Evolutionary conservation across 2,329 filamentous ascomycete genomes (phyloP), one percentile per base, ranked within the genome.

Genomic region (Dactylellina cionopaga): DNA sequence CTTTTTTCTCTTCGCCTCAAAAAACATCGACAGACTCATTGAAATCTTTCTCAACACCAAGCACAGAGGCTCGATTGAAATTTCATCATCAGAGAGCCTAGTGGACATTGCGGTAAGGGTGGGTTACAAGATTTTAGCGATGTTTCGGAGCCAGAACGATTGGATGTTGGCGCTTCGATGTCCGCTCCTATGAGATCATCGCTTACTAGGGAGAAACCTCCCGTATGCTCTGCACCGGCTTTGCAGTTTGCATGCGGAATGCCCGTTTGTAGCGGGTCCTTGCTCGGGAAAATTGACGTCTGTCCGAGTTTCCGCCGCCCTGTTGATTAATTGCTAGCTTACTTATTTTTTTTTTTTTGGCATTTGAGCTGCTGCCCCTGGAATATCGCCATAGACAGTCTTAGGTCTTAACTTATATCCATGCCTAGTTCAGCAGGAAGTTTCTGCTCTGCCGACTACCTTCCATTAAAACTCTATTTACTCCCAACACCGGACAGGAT

Each of bases 101-200:
- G 63, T 31, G 31, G 63, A 68, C 10, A 60, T 68, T 68, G 39
- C 6, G 58, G 56, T 63, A 41, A 51, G 43, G 56, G 65, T 56
- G 65, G 65, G 65, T 63, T 63, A 46, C 65, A 65, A 72, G 54
- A 72, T 59, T 62, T 64, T 72, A 65, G 59, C 52, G 46, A 60
- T 33, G 63, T 68, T 68, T 68, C 63, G 54, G 46, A 68, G 52
- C 17, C 27, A 51, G 27, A 58, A 43, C 54, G 63, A 59, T 68
- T 68, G 63, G 63, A 51, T 24, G 29, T 15, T 68, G 44, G 27
- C 54, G 35, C 44, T 29, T 31, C 41, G 35, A 60, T 52, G 43
- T 17, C 41, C 49, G 41, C 27, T 35, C 56, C 43, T 51, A 72
- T 72, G 68, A 72, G 52, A 72, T 72, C 68, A 65, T 59, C 24